phyloP scores from a whole-genome alignment of 352 stramenopile species.

The Phytophthora colocasiae region DNA sequence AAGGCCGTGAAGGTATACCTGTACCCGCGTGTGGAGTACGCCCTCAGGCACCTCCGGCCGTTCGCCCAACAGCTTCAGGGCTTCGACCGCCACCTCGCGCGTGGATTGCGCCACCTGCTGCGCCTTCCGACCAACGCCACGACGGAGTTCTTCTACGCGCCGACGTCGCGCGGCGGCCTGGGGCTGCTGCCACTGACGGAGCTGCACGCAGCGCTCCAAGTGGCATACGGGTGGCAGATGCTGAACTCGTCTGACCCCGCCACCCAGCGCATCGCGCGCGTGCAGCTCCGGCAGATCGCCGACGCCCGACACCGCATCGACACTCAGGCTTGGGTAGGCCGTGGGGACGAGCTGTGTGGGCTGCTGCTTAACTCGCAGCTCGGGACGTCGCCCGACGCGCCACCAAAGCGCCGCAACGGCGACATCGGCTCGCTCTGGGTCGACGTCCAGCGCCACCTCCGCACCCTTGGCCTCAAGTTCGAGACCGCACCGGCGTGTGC shows the following conservation, averaged over 20 bases:
- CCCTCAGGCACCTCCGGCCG: slow-evolving; percentile 5
- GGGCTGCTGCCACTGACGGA: slow-evolving; percentile 16
- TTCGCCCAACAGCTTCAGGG: not conserved
- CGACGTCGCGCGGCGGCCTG: slow-evolving; percentile 12
- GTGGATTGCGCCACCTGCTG: slow-evolving; percentile 15
- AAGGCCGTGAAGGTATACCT: slow-evolving; percentile 14
- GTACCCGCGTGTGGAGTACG: slow-evolving; percentile 5
- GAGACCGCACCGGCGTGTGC: not conserved
- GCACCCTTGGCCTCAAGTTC: slow-evolving; percentile 2
- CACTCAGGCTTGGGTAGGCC: not conserved
- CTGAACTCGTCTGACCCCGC: slow-evolving; percentile 11
- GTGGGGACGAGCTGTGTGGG: slow-evolving; percentile 6
- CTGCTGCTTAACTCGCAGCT: not conserved
- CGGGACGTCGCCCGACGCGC: not conserved
- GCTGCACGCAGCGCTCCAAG: slow-evolving; percentile 12
- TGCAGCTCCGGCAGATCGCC: slow-evolving; percentile 19
- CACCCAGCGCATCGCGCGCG: slow-evolving; percentile 8
- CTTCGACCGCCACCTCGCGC: slow-evolving; percentile 6
- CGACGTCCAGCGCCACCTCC: slow-evolving; percentile 10
- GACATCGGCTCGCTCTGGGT: slow-evolving; percentile 22
- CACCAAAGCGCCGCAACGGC: slow-evolving; percentile 1
- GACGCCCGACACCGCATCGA: not conserved
- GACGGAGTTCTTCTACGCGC: slow-evolving; percentile 18
- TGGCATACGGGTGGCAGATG: slow-evolving; percentile 20
- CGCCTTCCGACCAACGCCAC: slow-evolving; percentile 4